Percentiles rank a stretch among this genome's conserved stretches.
phyloP scores from a whole-genome alignment of 129 eudicot genomes.

The Flaveria robusta region DNA sequence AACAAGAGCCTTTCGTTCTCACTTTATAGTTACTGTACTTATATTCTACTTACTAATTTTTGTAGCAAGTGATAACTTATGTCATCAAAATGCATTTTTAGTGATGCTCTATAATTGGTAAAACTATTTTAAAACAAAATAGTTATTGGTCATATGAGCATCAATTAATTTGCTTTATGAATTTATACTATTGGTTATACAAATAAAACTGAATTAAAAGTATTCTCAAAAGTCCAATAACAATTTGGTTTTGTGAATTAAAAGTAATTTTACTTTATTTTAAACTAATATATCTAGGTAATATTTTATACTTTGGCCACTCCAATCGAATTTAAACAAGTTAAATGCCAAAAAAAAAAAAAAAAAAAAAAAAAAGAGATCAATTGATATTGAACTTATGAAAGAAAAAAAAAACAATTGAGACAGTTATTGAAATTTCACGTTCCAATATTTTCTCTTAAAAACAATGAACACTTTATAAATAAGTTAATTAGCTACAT shows the following conservation, averaged over 20 bases:
- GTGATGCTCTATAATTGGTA: conserved; percentile 27
- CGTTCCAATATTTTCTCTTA: not conserved
- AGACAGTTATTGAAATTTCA: not conserved
- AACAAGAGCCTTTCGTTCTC: not conserved
- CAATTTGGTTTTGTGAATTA: conserved; percentile 25
- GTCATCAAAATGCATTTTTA: conserved; percentile 36
- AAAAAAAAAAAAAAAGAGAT: not conserved
- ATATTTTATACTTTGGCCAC: conserved; percentile 15
- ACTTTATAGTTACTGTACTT: not conserved
- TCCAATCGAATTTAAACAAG: not conserved
- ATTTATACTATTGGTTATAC: conserved; percentile 12
- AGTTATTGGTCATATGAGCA: conserved; percentile 31
- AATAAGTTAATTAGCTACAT: too few relatives aligned
- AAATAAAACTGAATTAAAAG: conserved; percentile 14
- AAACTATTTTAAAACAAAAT: conserved; percentile 23
- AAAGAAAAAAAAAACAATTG: not conserved
- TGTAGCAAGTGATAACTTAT: conserved; percentile 21
- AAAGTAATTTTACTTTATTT: conserved; percentile 23
- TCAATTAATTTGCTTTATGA: conserved; percentile 28
- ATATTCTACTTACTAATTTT: not conserved
- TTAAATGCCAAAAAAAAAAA: not conserved
- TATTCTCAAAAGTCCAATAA: conserved; percentile 31
- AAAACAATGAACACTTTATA: too few relatives aligned
- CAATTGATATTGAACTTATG: not conserved
- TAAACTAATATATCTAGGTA: not conserved